Conservation (phyloP, 2,329 filamentous ascomycete species). For the Penicillium palitans region DNA sequence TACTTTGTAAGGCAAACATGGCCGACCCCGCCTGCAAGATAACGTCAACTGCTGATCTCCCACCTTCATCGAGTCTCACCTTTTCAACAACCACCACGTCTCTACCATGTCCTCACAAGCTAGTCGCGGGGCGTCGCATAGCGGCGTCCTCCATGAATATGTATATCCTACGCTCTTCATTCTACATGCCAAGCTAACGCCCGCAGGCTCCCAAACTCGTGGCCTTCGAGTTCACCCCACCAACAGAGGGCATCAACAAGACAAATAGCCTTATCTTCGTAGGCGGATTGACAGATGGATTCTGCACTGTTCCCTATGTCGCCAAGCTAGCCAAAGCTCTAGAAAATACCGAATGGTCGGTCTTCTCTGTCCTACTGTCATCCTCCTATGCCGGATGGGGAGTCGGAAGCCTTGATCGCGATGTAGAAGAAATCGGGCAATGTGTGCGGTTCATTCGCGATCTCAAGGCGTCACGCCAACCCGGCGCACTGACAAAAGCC, state of each 20-base stretch:
- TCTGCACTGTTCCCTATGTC: slow-evolving; percentile 57
- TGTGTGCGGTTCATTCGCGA: slow-evolving; percentile 54
- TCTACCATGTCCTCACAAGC: slow-evolving; percentile 12
- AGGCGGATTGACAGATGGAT: slow-evolving; percentile 60
- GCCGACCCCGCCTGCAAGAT: slow-evolving; percentile 1
- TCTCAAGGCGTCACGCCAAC: slow-evolving; percentile 29
- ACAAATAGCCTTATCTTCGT: slow-evolving; percentile 58
- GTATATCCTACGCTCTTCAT: slow-evolving; percentile 24
- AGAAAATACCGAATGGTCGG: slow-evolving; percentile 52
- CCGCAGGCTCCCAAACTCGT: slow-evolving; percentile 41
- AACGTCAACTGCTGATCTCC: slow-evolving; percentile 16
- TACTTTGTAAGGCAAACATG: not conserved
- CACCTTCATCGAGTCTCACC: not conserved
- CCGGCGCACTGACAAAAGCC: slow-evolving; percentile 17
- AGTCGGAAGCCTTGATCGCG: slow-evolving; percentile 52
- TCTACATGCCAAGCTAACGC: not conserved
- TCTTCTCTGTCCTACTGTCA: slow-evolving; percentile 53
- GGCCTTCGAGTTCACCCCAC: slow-evolving; percentile 43
- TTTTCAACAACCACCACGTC: not conserved
- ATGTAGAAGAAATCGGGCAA: slow-evolving; percentile 55
- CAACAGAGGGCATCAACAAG: slow-evolving; percentile 29
- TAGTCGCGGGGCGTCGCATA: slow-evolving; percentile 25
- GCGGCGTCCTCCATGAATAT: slow-evolving; percentile 40
- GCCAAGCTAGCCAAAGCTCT: slow-evolving; percentile 51
- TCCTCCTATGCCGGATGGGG: slow-evolving; percentile 60